A percentile compares a stretch with the other conserved stretches of the same genome.
phyloP scores from a whole-genome alignment of 176 grass and related monocot genomes.

The Thinopyrum elongatum region DNA sequence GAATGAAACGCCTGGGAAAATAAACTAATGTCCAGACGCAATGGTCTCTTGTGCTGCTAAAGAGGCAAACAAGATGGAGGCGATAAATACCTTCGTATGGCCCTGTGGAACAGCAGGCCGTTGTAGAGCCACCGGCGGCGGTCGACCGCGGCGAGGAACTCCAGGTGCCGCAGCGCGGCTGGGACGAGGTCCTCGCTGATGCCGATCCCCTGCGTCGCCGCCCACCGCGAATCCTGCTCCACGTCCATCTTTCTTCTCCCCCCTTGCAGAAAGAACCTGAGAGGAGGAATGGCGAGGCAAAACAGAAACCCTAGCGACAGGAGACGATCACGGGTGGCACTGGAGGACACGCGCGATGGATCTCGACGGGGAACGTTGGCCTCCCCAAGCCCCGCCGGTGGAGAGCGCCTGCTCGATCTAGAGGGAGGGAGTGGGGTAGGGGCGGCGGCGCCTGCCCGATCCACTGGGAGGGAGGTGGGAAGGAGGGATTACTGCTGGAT shows the following conservation, averaged over 20 bases:
- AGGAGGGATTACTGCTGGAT: too few relatives aligned
- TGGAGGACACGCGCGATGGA: too few relatives aligned
- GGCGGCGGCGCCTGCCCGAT: too few relatives aligned
- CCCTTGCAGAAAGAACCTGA: too few relatives aligned
- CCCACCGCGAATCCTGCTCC: slow-evolving; percentile 64
- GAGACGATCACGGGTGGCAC: too few relatives aligned
- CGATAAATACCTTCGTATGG: slow-evolving; percentile 59
- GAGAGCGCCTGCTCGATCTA: too few relatives aligned
- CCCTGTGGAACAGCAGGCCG: slow-evolving; percentile 55
- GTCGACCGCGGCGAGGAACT: slow-evolving; percentile 77
- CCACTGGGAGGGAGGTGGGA: too few relatives aligned
- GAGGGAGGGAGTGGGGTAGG: too few relatives aligned
- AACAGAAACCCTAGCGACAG: too few relatives aligned
- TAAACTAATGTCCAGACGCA: neutral
- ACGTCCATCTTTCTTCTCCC: slow-evolving; percentile 46
- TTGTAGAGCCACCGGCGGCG: slow-evolving; percentile 80
- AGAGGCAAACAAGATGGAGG: neutral
- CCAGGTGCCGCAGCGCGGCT: slow-evolving; percentile 60
- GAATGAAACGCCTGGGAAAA: neutral
- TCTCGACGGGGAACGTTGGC: too few relatives aligned
- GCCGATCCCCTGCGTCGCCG: slow-evolving; percentile 58
- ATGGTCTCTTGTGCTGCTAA: neutral
- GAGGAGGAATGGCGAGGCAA: too few relatives aligned
- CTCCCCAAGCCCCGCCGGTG: too few relatives aligned
- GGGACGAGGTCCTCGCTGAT: slow-evolving; percentile 61